Evolutionary conservation across 495 filamentous ascomycete species (phyloP).

Genomic region (Neurospora sp.): DNA sequence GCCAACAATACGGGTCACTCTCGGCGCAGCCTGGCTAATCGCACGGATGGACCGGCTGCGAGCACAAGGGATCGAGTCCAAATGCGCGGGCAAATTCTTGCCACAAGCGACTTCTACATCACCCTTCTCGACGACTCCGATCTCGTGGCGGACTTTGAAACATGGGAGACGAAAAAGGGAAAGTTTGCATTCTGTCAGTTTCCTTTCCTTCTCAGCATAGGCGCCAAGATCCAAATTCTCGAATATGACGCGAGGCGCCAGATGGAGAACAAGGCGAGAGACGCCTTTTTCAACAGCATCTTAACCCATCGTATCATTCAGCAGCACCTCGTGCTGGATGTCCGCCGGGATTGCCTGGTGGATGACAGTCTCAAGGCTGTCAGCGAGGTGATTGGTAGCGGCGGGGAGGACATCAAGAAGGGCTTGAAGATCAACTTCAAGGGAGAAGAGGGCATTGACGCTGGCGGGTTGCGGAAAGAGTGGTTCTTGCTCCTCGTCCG

Average conservation of each 20-base stretch:
- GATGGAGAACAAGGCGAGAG: slow-evolving; percentile 82
- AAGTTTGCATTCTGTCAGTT: slow-evolving; percentile 91
- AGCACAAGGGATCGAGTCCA: slow-evolving; percentile 18
- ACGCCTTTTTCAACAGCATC: slow-evolving; percentile 88
- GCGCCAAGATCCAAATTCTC: slow-evolving; percentile 85
- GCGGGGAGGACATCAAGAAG: slow-evolving; percentile 87
- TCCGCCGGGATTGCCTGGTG: slow-evolving; percentile 80
- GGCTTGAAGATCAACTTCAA: slow-evolving; percentile 77
- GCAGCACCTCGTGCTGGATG: slow-evolving; percentile 69
- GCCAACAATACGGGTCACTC: slow-evolving; percentile 56
- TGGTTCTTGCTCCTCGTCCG: slow-evolving; percentile 90
- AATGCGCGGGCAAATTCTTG: slow-evolving; percentile 34
- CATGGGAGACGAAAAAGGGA: slow-evolving; percentile 66
- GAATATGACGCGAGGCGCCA: slow-evolving; percentile 85
- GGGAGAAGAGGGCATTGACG: slow-evolving; percentile 88
- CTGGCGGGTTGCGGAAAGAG: slow-evolving; percentile 84
- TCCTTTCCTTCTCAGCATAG: slow-evolving; percentile 88
- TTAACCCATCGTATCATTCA: slow-evolving; percentile 61
- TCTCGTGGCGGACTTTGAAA: slow-evolving; percentile 78
- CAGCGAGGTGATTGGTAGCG: slow-evolving; percentile 75
- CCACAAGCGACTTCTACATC: slow-evolving; percentile 82
- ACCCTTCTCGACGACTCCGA: slow-evolving; percentile 77
- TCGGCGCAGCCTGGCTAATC: slow-evolving; percentile 12
- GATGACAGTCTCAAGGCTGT: slow-evolving; percentile 83
- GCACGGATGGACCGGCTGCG: not conserved